Conservation (phyloP, 2,329 filamentous ascomycete genomes). For the Stagonosporopsis rhizophila region DNA sequence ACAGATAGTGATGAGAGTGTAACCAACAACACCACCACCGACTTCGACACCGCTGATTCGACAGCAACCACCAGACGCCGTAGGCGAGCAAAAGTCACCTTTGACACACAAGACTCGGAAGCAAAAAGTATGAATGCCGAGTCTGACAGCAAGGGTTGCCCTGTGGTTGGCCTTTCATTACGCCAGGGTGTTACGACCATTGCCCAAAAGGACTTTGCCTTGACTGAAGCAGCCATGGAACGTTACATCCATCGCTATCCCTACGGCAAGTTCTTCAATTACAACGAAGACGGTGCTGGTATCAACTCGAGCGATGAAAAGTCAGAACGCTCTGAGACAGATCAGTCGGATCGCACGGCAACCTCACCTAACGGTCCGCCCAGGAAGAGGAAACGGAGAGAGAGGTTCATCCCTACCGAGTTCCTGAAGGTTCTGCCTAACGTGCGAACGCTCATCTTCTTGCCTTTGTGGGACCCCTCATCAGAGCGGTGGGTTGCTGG, state of each 20-base stretch:
- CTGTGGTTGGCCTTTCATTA: constrained; percentile 34
- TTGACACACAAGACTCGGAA: constrained; percentile 3
- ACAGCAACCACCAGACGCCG: constrained; percentile 27
- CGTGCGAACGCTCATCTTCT: constrained; percentile 46
- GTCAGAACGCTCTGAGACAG: constrained; percentile 39
- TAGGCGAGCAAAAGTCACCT: constrained; percentile 19
- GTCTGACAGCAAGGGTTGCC: constrained; percentile 33
- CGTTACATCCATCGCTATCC: constrained; percentile 45
- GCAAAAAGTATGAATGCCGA: constrained; percentile 6
- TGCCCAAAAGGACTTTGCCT: constrained; percentile 38
- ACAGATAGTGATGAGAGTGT: constrained; percentile 38
- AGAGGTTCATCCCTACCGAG: constrained; percentile 43
- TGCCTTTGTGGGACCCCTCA: constrained; percentile 48
- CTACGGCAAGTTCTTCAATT: constrained; percentile 46
- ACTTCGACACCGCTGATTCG: constrained; percentile 40
- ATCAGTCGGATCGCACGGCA: constrained; percentile 36
- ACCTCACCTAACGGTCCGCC: constrained; percentile 16
- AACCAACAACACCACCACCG: constrained; percentile 42
- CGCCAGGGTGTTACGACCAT: constrained; percentile 22
- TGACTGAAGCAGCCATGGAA: constrained; percentile 44
- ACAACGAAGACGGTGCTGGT: constrained; percentile 41
- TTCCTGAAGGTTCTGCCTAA: constrained; percentile 43
- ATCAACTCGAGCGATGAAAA: constrained; percentile 44
- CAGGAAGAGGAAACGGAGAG: constrained; percentile 33
- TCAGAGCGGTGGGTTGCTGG: constrained; percentile 44